Evolutionary conservation across 148 eudicot species (phyloP).

Genomic region (Spergularia bocconei): DNA sequence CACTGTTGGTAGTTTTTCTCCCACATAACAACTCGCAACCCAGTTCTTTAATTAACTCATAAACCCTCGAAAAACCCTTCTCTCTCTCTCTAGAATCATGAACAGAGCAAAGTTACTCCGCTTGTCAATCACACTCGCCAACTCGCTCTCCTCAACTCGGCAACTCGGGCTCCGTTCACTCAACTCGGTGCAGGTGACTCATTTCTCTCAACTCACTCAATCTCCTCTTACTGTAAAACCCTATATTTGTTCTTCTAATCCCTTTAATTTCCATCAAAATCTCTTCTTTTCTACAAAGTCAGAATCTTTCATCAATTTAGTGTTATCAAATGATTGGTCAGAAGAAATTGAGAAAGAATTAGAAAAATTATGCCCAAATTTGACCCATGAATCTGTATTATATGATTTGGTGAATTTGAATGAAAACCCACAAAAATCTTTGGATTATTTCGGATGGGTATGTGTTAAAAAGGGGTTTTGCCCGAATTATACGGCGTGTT

Average conservation of each 20-base stretch:
- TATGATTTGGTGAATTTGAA: constrained; percentile 68
- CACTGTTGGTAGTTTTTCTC: too few species aligned
- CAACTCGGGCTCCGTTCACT: too few species aligned
- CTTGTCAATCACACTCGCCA: constrained; percentile 38
- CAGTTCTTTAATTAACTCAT: neutral
- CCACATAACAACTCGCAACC: too few species aligned
- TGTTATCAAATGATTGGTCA: constrained; percentile 59
- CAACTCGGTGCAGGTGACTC: constrained; percentile 60
- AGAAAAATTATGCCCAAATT: constrained; percentile 26
- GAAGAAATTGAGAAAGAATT: constrained; percentile 41
- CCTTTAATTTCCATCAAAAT: constrained; percentile 21
- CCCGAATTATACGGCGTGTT: constrained; percentile 47
- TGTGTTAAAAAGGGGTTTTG: constrained; percentile 44
- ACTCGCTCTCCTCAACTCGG: constrained; percentile 37
- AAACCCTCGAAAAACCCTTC: constrained; percentile 39
- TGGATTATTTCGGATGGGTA: constrained; percentile 72
- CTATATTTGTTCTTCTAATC: constrained; percentile 1
- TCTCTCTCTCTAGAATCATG: constrained; percentile 33
- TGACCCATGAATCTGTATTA: constrained; percentile 65
- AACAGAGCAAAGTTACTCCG: constrained; percentile 49
- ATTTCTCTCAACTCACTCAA: constrained; percentile 39
- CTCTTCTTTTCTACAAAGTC: constrained; percentile 57
- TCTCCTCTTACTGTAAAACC: constrained; percentile 24
- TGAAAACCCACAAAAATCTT: constrained; percentile 56
- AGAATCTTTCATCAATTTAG: constrained; percentile 34